A percentile compares a stretch with the other conserved stretches of the same genome.
Evolutionary conservation across 768 basidiomycete genomes (phyloP).

Genomic region (Calocera cornea): DNA sequence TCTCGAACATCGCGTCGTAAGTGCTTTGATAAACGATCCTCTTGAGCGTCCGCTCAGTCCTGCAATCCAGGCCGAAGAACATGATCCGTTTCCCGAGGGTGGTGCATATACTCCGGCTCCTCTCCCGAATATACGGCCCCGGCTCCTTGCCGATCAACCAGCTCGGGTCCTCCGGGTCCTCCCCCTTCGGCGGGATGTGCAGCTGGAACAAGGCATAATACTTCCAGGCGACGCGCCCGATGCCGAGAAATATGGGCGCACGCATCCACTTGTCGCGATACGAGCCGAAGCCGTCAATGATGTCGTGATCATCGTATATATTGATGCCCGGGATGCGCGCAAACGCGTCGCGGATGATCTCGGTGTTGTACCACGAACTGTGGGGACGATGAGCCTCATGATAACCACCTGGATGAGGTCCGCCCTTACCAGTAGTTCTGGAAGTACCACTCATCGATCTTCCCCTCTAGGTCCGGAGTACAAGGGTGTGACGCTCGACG

Average conservation of each 20-base stretch:
- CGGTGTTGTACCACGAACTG: conserved; percentile 8
- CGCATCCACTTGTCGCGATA: conserved; percentile 13
- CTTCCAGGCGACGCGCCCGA: conserved; percentile 12
- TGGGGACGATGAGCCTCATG: not conserved
- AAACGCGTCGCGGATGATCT: conserved; percentile 4
- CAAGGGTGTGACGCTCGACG: conserved; percentile 8
- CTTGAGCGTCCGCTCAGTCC: conserved; percentile 11
- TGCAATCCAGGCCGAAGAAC: conserved; percentile 14
- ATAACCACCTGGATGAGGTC: not conserved
- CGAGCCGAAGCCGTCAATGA: conserved; percentile 13
- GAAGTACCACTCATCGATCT: conserved; percentile 14
- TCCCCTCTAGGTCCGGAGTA: conserved; percentile 6
- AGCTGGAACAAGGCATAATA: conserved; percentile 14
- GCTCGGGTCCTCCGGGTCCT: conserved; percentile 8
- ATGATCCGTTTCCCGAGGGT: conserved; percentile 11
- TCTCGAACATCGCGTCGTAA: conserved; percentile 12
- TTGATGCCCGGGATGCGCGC: conserved; percentile 10
- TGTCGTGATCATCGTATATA: conserved; percentile 13
- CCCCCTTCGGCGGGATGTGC: conserved; percentile 10
- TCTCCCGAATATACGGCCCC: conserved; percentile 11
- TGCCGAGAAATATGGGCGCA: conserved; percentile 12
- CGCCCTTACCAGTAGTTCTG: conserved; percentile 7
- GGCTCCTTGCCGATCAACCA: conserved; percentile 9
- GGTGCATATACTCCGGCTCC: conserved; percentile 11
- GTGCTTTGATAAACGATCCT: conserved; percentile 12